These are phyloP conservation scores for Capsicum baccatum DNA, from an alignment of 257 asterid genomes.

Conservation along the genomic window DNA sequence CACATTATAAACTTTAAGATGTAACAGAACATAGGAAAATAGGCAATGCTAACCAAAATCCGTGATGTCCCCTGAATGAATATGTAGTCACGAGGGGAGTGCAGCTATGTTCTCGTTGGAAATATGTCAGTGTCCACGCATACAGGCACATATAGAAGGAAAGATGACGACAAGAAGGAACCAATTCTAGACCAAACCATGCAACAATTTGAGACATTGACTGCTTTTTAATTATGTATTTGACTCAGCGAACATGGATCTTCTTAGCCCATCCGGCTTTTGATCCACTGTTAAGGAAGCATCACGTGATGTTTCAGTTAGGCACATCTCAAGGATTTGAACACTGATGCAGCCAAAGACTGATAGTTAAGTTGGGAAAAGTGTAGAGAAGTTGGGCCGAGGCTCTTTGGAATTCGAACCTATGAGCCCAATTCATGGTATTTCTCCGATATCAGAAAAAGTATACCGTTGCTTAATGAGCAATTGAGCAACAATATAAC, in stretches of 20 bases:
- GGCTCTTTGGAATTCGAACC: background rate
- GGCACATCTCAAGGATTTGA: background rate
- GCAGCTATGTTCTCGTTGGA: background rate
- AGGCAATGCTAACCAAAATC: background rate
- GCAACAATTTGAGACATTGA: background rate
- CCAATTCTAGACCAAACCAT: background rate
- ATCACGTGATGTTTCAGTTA: background rate
- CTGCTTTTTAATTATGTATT: no score
- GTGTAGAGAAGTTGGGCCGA: background rate
- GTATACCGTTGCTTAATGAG: no score
- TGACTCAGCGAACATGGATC: background rate
- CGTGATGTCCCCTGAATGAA: no score
- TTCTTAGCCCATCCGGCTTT: background rate
- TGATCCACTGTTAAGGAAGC: background rate
- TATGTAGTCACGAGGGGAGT: background rate
- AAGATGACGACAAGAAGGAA: no score
- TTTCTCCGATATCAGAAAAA: background rate
- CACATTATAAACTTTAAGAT: background rate
- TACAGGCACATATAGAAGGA: background rate
- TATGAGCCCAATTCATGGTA: background rate
- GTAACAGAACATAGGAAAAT: background rate
- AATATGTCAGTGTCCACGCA: background rate
- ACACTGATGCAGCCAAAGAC: background rate
- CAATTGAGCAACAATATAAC: background rate
- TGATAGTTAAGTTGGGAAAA: background rate